These are phyloP conservation scores for Mycena pura DNA, from an alignment of 768 basidiomycete species.

Conservation along the genomic window DNA sequence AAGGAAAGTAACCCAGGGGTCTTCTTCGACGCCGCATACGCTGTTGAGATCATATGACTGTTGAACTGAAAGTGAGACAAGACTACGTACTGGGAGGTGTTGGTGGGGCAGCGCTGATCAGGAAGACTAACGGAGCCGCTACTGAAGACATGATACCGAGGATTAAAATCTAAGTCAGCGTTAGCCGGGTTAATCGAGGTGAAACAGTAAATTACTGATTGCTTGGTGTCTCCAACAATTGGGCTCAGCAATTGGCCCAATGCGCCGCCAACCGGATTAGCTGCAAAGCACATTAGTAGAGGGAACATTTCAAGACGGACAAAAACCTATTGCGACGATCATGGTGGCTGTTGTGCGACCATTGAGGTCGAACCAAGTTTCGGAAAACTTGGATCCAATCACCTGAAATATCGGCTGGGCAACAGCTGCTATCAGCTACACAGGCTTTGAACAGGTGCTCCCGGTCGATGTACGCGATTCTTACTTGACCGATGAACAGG, in stretches of 20 bases:
- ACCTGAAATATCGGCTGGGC: conserved; percentile 80
- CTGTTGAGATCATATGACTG: conserved; percentile 40
- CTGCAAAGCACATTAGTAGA: conserved; percentile 40
- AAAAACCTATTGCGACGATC: conserved; percentile 56
- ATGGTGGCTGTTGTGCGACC: conserved; percentile 81
- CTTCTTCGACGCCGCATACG: conserved; percentile 71
- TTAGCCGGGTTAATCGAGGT: not conserved
- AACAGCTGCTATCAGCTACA: conserved; percentile 65
- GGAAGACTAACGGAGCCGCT: conserved; percentile 60
- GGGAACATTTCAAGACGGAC: not conserved
- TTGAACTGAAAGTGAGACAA: not conserved
- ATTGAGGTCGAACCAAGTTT: conserved; percentile 81
- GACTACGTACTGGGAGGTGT: conserved; percentile 73
- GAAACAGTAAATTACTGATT: conserved; percentile 54
- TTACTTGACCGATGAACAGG: conserved; percentile 74
- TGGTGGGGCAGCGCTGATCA: conserved; percentile 69
- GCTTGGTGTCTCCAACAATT: conserved; percentile 54
- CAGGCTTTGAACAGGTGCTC: not conserved
- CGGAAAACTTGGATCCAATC: conserved; percentile 80
- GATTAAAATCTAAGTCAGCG: conserved; percentile 72
- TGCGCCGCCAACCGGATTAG: conserved; percentile 78
- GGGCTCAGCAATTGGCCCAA: conserved; percentile 79
- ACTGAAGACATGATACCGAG: conserved; percentile 76
- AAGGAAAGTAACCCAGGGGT: conserved; percentile 61
- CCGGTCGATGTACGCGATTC: not conserved